These are phyloP conservation scores for Phlyctochytrium bullatum DNA, from an alignment of 192 early-diverging fungal species.

Conservation along the genomic window DNA sequence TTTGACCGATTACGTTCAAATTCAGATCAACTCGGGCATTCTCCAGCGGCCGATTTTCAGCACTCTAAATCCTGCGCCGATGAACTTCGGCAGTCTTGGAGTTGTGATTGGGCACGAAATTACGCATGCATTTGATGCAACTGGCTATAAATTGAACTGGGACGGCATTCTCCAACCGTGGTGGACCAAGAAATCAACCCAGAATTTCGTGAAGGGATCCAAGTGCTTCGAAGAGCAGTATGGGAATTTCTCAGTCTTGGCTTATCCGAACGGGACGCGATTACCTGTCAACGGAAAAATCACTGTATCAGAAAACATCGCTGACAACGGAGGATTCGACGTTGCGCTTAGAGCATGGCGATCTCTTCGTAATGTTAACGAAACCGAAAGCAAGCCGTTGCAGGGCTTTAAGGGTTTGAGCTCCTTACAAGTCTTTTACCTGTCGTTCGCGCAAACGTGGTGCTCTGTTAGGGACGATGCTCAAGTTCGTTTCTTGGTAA, in stretches of 20 bases:
- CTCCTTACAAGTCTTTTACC: slow-evolving; percentile 63
- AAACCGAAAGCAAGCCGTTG: not conserved
- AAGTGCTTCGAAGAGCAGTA: slow-evolving; percentile 72
- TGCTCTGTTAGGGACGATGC: slow-evolving; percentile 45
- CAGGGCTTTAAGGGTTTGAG: slow-evolving; percentile 55
- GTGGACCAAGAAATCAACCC: slow-evolving; percentile 36
- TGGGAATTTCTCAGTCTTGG: slow-evolving; percentile 40
- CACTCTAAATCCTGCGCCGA: slow-evolving; percentile 44
- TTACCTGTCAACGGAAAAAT: slow-evolving; percentile 50
- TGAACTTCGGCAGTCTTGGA: slow-evolving; percentile 71
- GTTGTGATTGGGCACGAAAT: slow-evolving; percentile 74
- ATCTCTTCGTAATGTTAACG: not conserved
- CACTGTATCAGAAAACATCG: slow-evolving; percentile 65
- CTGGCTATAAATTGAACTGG: slow-evolving; percentile 54
- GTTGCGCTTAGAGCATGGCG: slow-evolving; percentile 46
- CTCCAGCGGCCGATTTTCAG: slow-evolving; percentile 66
- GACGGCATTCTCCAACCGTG: slow-evolving; percentile 45
- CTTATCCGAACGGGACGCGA: slow-evolving; percentile 1
- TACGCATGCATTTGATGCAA: slow-evolving; percentile 71
- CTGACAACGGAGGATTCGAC: slow-evolving; percentile 66
- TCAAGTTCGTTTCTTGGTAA: slow-evolving; percentile 14
- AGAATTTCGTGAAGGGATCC: slow-evolving; percentile 47
- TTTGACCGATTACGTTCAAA: slow-evolving; percentile 31
- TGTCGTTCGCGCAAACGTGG: slow-evolving; percentile 70
- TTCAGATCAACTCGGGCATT: slow-evolving; percentile 57